Conservation (phyloP, 345 rosid genomes). For the Stellera chamaejasme region DNA sequence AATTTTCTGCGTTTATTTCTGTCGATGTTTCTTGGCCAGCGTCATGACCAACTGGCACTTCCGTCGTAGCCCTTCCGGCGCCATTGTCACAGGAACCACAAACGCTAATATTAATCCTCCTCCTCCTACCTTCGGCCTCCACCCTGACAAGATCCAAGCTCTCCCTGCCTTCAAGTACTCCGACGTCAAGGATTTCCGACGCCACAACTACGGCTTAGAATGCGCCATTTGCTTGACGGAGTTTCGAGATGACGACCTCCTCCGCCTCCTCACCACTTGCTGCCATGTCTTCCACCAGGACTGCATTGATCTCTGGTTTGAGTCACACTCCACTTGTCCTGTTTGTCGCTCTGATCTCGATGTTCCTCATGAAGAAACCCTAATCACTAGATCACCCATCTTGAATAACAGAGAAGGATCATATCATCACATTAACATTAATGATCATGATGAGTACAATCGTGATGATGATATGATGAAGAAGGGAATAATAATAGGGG, state of each 20-base stretch:
- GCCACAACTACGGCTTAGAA: constrained; percentile 56
- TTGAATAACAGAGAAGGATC: too few species aligned
- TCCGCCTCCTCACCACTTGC: constrained; percentile 64
- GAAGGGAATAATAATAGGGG: not conserved
- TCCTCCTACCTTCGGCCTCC: constrained; percentile 35
- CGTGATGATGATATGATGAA: constrained; percentile 12
- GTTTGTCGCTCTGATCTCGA: constrained; percentile 76
- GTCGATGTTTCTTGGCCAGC: constrained; percentile 46
- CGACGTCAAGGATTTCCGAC: constrained; percentile 44
- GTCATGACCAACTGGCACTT: constrained; percentile 31
- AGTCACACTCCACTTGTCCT: constrained; percentile 66
- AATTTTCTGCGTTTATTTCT: constrained; percentile 55
- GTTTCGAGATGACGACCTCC: constrained; percentile 49
- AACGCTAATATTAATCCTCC: not conserved
- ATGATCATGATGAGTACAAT: constrained; percentile 19
- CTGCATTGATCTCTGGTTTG: constrained; percentile 85
- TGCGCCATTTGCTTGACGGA: constrained; percentile 76
- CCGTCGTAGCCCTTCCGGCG: constrained; percentile 27
- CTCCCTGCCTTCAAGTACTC: constrained; percentile 63
- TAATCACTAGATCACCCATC: constrained; percentile 22
- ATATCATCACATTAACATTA: constrained; percentile 20
- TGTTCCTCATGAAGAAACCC: constrained; percentile 22
- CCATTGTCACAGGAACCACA: constrained; percentile 7
- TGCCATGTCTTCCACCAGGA: constrained; percentile 78
- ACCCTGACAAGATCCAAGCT: constrained; percentile 36